phyloP scores from a whole-genome alignment of 1,139 yeast species.

The Geotrichum histeridarum region DNA sequence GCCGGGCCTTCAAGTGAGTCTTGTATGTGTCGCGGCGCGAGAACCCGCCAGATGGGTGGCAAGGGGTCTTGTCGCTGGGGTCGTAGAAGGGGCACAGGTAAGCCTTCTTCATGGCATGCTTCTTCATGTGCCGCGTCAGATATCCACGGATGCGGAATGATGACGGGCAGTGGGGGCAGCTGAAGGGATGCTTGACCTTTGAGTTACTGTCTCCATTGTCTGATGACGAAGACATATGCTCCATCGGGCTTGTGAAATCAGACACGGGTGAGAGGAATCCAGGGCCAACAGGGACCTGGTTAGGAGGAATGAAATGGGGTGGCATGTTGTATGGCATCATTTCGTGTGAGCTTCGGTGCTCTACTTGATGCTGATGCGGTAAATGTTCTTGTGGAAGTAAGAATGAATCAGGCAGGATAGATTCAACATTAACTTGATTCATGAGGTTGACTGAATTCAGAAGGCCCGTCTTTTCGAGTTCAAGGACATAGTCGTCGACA shows the following conservation, averaged over 20 bases:
- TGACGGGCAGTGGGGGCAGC: conserved; percentile 64
- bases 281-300: not conserved
- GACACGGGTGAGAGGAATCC: conserved; percentile 1
- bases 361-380: not conserved
- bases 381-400: not conserved
- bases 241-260: conserved; percentile 1
- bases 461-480: not conserved
- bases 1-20: conserved; percentile 89
- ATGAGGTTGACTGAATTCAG: not conserved
- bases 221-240: not conserved
- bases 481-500: conserved; percentile 2
- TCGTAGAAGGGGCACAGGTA: conserved; percentile 84
- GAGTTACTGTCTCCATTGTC: not conserved
- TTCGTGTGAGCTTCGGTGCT: not conserved
- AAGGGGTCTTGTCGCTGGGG: conserved; percentile 36
- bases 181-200: not conserved
- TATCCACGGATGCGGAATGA: conserved; percentile 82
- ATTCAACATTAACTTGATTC: not conserved
- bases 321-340: not conserved
- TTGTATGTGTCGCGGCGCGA: conserved; percentile 93
- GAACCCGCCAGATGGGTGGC: conserved; percentile 92
- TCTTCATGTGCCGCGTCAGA: conserved; percentile 85
- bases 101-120: conserved; percentile 81
- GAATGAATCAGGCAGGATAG: not conserved
- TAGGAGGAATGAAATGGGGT: not conserved